Base-by-base conservation (phyloP, 2,329 filamentous ascomycete species). In the Rhinocladiella mackenziei region DNA sequence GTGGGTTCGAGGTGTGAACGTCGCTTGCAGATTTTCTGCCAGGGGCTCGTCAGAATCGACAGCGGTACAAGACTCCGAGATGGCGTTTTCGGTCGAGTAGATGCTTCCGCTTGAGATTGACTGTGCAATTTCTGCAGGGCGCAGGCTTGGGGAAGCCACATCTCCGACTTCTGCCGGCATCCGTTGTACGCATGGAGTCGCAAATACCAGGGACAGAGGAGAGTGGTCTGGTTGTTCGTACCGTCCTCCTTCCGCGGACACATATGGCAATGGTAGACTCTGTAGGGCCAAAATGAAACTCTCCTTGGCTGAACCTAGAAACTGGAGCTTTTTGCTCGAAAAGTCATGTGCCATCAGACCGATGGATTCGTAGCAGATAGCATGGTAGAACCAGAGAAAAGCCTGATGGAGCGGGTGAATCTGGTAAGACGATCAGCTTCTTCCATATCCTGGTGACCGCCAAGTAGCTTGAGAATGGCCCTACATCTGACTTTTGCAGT, bases 371-470 rank as follows among this genome's bases (percentile, higher is more conserved):
- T 56, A 51, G 22, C 41, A 57, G 6, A 47, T 41, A 18, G 54
- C 56, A 29, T 52, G 43, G 34, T 57, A 56, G 40, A 54, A 58
- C 39, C 43, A 45, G 31, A 58, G 53, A 41, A 53, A 57, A 11
- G 45, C 37, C 23, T 40, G n/a, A 20, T 53, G 53, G 5, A 58
- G 30, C 7, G 48, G 46, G 43, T 56, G 56, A 13, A 50, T 37
- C 54, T 58, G 20, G 13, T 22, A 10, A 10, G 2, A 20, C 17
- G 23, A 9, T 29, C 28, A 33, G 22, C 5, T n/a, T n/a, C 10
- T 13, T 33, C 14, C 5, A 14, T 23, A 6, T 7, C 14, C 17
- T 20, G 10, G 29, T 9, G 25, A 18, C 14, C 25, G 10, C 14
- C 20, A 11, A 6, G 7, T 32, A 18, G n/a, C 23, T 30, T 10